Evolutionary conservation across 2,329 filamentous ascomycete species (phyloP).

Genomic region (Apiospora phragmitis): DNA sequence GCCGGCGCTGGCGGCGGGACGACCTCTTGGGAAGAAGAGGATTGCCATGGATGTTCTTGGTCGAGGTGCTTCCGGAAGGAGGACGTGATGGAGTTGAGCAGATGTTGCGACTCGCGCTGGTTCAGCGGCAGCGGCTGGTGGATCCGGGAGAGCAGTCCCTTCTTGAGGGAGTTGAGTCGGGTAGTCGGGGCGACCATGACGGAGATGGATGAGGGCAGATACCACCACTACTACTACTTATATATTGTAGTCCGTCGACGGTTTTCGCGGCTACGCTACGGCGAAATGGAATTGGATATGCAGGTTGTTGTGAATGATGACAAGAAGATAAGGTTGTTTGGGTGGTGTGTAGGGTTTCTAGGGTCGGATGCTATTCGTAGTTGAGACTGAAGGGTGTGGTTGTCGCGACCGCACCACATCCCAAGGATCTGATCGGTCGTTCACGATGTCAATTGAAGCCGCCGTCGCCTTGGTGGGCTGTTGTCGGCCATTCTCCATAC

Average conservation of each 20-base stretch:
- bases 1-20: slow-evolving; percentile 16
- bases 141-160: slow-evolving; percentile 41
- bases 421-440: background rate
- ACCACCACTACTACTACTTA: background rate
- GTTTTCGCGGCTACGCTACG: background rate
- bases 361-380: background rate
- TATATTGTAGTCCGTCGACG: background rate
- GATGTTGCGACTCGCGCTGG: slow-evolving; percentile 51
- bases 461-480: background rate
- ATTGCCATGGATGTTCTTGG: slow-evolving; percentile 51
- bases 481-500: background rate
- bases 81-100: slow-evolving; percentile 56
- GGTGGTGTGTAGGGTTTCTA: background rate
- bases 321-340: background rate
- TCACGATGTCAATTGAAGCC: slow-evolving; percentile 2
- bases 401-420: background rate
- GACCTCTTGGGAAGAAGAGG: slow-evolving; percentile 20
- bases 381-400: background rate
- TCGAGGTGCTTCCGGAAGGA: slow-evolving; percentile 62
- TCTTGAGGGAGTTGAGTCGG: slow-evolving; percentile 39
- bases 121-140: slow-evolving; percentile 55
- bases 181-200: slow-evolving; percentile 35
- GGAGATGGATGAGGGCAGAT: background rate
- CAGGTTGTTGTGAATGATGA: background rate
- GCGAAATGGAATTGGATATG: background rate